Percentiles rank a stretch among this genome's conserved stretches.
Evolutionary conservation across 768 basidiomycete genomes (phyloP).

Genomic region (Dacryopinax spathularia): DNA sequence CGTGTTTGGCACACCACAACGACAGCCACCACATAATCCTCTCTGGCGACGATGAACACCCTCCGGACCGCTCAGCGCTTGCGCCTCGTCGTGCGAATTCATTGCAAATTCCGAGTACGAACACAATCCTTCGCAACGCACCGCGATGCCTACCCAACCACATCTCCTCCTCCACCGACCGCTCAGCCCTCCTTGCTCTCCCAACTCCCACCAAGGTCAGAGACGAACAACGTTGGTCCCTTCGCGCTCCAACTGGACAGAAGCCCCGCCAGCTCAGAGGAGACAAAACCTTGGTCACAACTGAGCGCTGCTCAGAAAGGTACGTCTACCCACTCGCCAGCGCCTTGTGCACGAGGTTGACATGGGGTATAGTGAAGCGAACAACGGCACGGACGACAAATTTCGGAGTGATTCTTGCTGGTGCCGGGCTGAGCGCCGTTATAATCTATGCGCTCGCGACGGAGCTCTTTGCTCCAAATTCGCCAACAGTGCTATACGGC

Average conservation of each 20-base stretch:
- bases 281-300: background rate
- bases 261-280: background rate
- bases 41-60: background rate
- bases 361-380: constrained; percentile 38
- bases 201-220: background rate
- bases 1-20: background rate
- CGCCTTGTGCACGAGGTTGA: background rate
- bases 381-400: constrained; percentile 40
- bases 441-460: constrained; percentile 67
- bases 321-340: background rate
- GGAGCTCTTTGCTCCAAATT: constrained; percentile 78
- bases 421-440: constrained; percentile 65
- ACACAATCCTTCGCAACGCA: background rate
- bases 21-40: background rate
- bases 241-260: background rate
- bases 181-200: background rate
- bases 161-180: background rate
- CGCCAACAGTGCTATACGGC: constrained; percentile 66
- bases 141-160: background rate
- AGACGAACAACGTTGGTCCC: background rate
- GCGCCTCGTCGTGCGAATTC: background rate
- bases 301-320: background rate
- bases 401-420: constrained; percentile 45
- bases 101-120: background rate
- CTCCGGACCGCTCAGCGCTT: background rate